phyloP scores from a whole-genome alignment of 1,284 basidiomycete genomes.

The Austroboletus niveus region DNA sequence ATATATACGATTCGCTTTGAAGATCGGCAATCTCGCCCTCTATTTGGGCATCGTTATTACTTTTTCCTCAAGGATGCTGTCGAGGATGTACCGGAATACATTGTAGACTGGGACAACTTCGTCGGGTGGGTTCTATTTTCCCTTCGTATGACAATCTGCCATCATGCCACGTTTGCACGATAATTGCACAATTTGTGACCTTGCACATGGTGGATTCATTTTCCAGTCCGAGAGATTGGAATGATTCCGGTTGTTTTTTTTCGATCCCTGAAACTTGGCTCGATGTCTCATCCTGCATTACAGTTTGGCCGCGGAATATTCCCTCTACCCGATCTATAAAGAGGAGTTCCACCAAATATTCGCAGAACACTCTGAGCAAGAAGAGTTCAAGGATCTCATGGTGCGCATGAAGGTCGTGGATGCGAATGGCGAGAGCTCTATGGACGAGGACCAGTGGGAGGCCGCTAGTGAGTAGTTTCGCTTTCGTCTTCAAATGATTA shows the following conservation, averaged over 20 bases:
- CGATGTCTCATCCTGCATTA: conserved; percentile 12
- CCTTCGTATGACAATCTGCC: not conserved
- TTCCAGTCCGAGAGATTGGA: not conserved
- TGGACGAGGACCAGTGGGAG: conserved; percentile 94
- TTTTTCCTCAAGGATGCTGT: conserved; percentile 96
- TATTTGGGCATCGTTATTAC: conserved; percentile 90
- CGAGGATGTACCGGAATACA: conserved; percentile 94
- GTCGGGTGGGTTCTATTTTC: conserved; percentile 57
- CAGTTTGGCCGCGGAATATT: conserved; percentile 85
- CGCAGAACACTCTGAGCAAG: conserved; percentile 69
- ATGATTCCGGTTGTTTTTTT: not conserved
- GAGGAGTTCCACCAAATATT: conserved; percentile 89
- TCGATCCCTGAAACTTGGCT: not conserved
- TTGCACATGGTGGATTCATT: not conserved
- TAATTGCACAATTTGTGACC: not conserved
- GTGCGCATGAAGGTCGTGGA: conserved; percentile 89
- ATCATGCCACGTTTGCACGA: not conserved
- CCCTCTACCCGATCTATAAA: conserved; percentile 74
- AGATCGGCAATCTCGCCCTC: conserved; percentile 55
- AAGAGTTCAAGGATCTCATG: conserved; percentile 78
- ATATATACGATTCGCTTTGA: conserved; percentile 91
- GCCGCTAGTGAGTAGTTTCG: conserved; percentile 77
- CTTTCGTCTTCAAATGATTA: not conserved
- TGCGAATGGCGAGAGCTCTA: conserved; percentile 77
- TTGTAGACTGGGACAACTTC: conserved; percentile 94